Conservation (phyloP, 73 alveolate genomes). For the Tetrahymena borealis region DNA sequence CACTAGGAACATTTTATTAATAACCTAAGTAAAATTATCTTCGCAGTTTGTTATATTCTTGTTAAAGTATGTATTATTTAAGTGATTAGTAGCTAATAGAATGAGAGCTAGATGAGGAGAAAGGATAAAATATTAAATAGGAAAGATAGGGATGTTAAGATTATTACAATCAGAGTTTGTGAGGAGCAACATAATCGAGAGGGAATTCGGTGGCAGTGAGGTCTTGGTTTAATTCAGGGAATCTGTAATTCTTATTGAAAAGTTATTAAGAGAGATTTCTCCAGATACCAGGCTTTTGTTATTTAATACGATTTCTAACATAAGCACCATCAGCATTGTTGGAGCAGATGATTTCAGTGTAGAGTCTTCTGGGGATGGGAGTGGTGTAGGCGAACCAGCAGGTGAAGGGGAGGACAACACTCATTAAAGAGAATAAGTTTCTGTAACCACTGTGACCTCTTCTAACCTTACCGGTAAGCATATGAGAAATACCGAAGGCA, state of each 20-base stretch:
- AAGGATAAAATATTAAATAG: not conserved
- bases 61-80: no score
- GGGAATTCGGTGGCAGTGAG: conserved; percentile 5
- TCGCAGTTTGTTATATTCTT: no score
- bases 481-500: not conserved
- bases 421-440: not conserved
- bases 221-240: not conserved
- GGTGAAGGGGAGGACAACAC: conserved; percentile 1
- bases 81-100: not conserved
- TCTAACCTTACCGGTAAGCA: conserved; percentile 1
- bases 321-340: not conserved
- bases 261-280: not conserved
- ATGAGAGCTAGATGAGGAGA: not conserved
- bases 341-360: not conserved
- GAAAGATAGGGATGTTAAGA: not conserved
- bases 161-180: not conserved
- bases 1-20: no score
- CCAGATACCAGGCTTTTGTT: conserved; percentile 4
- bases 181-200: conserved; percentile 4
- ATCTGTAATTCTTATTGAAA: not conserved
- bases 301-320: not conserved
- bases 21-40: no score
- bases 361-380: not conserved
- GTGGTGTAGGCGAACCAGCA: conserved; percentile 3
- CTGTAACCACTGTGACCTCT: conserved; percentile 5